A percentile compares a stretch with the other conserved stretches of the same genome.
These are phyloP conservation scores for Jamesozyma jinghongensis DNA, from an alignment of 805 yeast genomes.

Conservation along the genomic window DNA sequence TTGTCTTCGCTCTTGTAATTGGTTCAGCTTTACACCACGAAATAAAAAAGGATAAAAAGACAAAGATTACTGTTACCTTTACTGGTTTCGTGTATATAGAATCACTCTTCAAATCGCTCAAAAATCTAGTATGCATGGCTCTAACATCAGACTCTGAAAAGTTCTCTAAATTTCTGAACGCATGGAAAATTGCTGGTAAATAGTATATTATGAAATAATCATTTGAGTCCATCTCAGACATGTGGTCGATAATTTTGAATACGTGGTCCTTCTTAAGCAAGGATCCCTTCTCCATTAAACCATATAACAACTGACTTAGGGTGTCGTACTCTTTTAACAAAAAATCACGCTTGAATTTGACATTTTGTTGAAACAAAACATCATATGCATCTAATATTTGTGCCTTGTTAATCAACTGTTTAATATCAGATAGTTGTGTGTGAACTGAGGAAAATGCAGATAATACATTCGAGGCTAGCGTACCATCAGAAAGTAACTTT, in stretches of 20 bases:
- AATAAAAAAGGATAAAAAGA: slow-evolving; percentile 50
- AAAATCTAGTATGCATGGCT: slow-evolving; percentile 31
- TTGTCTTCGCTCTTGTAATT: slow-evolving; percentile 34
- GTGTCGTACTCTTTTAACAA: slow-evolving; percentile 60
- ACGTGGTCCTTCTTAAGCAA: slow-evolving; percentile 31
- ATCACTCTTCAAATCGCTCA: slow-evolving; percentile 33
- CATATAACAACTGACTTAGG: slow-evolving; percentile 55
- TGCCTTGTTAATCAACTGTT: slow-evolving; percentile 42
- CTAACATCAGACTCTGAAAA: slow-evolving; percentile 33
- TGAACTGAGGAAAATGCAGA: slow-evolving; percentile 53
- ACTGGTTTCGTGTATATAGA: slow-evolving; percentile 39
- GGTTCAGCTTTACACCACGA: slow-evolving; percentile 54
- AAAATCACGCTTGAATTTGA: slow-evolving; percentile 53
- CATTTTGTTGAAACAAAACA: slow-evolving; percentile 37
- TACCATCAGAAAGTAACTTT: slow-evolving; percentile 8
- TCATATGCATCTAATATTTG: slow-evolving; percentile 45
- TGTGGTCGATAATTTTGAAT: slow-evolving; percentile 35
- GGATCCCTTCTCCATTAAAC: slow-evolving; percentile 36
- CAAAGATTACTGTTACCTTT: slow-evolving; percentile 39
- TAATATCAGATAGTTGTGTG: slow-evolving; percentile 43
- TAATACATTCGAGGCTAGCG: slow-evolving; percentile 38
- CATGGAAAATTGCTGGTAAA: slow-evolving; percentile 48
- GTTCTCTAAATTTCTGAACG: slow-evolving; percentile 33
- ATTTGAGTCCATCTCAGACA: slow-evolving; percentile 43
- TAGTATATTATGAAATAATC: slow-evolving; percentile 59